These are phyloP conservation scores for Aspergillus quadrilineatus DNA, from an alignment of 2,329 filamentous ascomycete species.

Conservation along the genomic window DNA sequence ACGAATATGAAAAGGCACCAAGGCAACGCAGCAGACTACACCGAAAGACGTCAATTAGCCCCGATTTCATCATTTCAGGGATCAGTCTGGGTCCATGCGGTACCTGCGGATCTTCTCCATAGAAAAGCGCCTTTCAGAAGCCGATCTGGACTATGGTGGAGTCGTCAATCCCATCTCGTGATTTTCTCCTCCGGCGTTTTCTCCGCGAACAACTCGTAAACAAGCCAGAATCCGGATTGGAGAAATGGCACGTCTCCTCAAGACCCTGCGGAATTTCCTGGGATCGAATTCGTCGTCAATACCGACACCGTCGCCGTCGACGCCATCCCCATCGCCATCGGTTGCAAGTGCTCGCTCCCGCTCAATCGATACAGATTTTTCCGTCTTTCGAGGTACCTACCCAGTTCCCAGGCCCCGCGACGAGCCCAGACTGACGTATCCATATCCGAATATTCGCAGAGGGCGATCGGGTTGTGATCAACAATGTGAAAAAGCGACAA, in stretches of 20 bases:
- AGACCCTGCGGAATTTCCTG: constrained; percentile 32
- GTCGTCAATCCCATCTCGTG: neutral
- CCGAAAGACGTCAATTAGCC: neutral
- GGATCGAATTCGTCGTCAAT: constrained; percentile 20
- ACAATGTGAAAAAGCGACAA: constrained; percentile 30
- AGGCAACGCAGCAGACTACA: neutral
- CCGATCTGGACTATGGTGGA: constrained; percentile 10
- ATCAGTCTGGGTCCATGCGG: constrained; percentile 11
- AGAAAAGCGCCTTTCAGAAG: neutral
- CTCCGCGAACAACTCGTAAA: neutral
- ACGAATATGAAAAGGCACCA: neutral
- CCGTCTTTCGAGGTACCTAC: constrained; percentile 39
- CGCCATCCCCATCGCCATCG: constrained; percentile 15
- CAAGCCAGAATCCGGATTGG: neutral
- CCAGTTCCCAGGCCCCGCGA: neutral
- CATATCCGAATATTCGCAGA: constrained; percentile 26
- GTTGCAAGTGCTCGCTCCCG: constrained; percentile 2
- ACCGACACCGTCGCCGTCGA: neutral
- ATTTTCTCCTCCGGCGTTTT: constrained; percentile 7
- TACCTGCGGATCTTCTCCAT: constrained; percentile 13
- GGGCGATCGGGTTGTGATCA: constrained; percentile 45
- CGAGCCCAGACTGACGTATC: neutral
- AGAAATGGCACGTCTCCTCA: constrained; percentile 38
- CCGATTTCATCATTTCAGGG: neutral
- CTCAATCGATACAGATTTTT: constrained; percentile 40